A percentile compares a stretch with the other conserved stretches of the same genome.
phyloP scores from a whole-genome alignment of 305 asterid genomes.

The Fraxinus sp. region DNA sequence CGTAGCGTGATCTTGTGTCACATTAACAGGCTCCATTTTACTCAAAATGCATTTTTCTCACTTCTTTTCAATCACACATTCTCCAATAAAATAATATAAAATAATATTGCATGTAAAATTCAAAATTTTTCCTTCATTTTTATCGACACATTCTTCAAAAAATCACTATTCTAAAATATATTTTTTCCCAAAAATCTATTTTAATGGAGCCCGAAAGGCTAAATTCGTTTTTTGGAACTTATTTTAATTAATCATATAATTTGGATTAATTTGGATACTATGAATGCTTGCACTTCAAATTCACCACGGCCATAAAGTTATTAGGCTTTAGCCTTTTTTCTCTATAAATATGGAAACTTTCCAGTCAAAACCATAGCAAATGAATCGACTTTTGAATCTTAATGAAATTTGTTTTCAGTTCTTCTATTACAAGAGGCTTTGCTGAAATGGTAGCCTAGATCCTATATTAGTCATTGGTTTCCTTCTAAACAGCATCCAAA shows the following conservation, averaged over 20 bases:
- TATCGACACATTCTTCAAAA: background rate
- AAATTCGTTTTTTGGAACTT: background rate
- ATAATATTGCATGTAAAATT: background rate
- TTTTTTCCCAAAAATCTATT: background rate
- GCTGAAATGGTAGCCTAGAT: background rate
- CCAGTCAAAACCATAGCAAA: background rate
- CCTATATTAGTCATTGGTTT: background rate
- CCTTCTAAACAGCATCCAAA: background rate
- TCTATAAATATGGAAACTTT: background rate
- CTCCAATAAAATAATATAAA: background rate
- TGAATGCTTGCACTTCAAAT: background rate
- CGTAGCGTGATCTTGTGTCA: background rate
- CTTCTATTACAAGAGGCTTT: background rate
- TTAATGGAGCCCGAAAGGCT: background rate
- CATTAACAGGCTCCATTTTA: background rate
- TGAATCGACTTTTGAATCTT: background rate
- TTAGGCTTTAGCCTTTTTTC: background rate
- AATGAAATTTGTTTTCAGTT: background rate
- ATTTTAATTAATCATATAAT: background rate
- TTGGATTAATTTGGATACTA: background rate
- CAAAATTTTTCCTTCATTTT: background rate
- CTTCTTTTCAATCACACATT: background rate
- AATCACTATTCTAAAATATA: background rate
- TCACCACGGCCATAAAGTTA: background rate
- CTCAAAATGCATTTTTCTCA: background rate